Evolutionary conservation across 768 basidiomycete genomes (phyloP).

Genomic region (Kockovaella imperatae): DNA sequence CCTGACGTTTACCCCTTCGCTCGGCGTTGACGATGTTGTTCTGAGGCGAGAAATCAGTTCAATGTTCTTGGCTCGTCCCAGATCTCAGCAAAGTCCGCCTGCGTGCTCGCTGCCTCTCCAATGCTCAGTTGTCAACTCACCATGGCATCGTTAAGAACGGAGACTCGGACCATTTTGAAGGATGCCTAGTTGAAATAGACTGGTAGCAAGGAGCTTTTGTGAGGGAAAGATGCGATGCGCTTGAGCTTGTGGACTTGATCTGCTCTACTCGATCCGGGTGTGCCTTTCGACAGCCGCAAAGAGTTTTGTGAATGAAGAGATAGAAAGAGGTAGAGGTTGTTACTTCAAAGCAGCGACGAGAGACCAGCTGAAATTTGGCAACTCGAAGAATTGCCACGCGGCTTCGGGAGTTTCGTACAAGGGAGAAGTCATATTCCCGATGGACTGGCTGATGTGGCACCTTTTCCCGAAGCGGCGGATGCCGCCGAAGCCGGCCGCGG

Average conservation of each 20-base stretch:
- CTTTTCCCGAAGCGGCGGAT: too few relatives aligned
- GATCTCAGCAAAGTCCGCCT: not conserved
- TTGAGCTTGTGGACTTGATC: too few relatives aligned
- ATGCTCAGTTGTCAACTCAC: constrained; percentile 16
- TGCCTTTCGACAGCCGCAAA: constrained; percentile 42
- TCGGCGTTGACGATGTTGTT: constrained; percentile 99
- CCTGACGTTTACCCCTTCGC: constrained; percentile 98
- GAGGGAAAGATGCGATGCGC: constrained; percentile 4
- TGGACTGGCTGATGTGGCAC: constrained; percentile 2
- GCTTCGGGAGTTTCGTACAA: too few relatives aligned
- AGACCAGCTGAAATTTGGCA: too few relatives aligned
- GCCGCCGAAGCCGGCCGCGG: too few relatives aligned
- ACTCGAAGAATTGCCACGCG: too few relatives aligned
- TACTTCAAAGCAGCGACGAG: not conserved
- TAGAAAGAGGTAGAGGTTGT: not conserved
- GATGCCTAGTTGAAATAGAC: constrained; percentile 3
- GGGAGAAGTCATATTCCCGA: constrained; percentile 1
- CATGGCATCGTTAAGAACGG: constrained; percentile 47
- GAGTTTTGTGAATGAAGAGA: constrained; percentile 19
- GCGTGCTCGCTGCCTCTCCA: not conserved
- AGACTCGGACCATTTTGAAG: constrained; percentile 48
- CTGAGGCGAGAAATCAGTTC: constrained; percentile 13
- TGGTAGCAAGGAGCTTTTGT: constrained; percentile 7
- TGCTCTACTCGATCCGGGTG: constrained; percentile 45
- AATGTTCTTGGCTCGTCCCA: not conserved